Percentiles rank a stretch among this genome's conserved stretches.
These are phyloP conservation scores for Scheffersomyces cryptocercus DNA, from an alignment of 1,139 yeast species.

Conservation along the genomic window DNA sequence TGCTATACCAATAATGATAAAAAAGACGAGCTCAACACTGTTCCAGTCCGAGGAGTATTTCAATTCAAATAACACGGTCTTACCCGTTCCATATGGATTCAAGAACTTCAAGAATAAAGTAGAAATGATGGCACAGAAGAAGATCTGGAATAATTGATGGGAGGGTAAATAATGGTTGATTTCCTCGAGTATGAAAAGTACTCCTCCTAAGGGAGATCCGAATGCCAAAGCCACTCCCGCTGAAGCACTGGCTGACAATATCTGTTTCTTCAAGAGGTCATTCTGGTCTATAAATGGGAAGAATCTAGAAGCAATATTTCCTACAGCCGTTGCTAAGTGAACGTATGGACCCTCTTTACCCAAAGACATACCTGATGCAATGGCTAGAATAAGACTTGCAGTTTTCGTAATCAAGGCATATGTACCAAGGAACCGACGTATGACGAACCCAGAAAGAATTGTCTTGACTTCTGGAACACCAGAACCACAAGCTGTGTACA, in stretches of 20 bases:
- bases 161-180: conserved; percentile 62
- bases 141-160: conserved; percentile 57
- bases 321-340: conserved; percentile 68
- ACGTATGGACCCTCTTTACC: conserved; percentile 79
- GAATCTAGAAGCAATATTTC: conserved; percentile 55
- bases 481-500: conserved; percentile 62
- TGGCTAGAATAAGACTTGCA: conserved; percentile 53
- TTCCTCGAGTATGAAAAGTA: conserved; percentile 63
- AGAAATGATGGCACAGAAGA: conserved; percentile 61
- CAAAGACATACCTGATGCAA: conserved; percentile 64
- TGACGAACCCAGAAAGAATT: conserved; percentile 56
- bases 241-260: conserved; percentile 63
- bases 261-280: conserved; percentile 57
- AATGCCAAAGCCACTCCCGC: conserved; percentile 74
- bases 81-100: conserved; percentile 66
- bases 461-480: conserved; percentile 68
- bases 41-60: conserved; percentile 59
- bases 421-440: conserved; percentile 56
- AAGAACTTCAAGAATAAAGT: conserved; percentile 56
- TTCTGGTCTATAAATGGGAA: conserved; percentile 52
- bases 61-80: conserved; percentile 59
- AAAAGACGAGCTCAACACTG: conserved; percentile 47
- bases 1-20: conserved; percentile 51
- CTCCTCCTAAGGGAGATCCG: conserved; percentile 73
- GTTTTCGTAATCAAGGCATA: conserved; percentile 56